Base-by-base conservation (phyloP, 805 yeast genomes). In the Maudiozyma turicensis region DNA sequence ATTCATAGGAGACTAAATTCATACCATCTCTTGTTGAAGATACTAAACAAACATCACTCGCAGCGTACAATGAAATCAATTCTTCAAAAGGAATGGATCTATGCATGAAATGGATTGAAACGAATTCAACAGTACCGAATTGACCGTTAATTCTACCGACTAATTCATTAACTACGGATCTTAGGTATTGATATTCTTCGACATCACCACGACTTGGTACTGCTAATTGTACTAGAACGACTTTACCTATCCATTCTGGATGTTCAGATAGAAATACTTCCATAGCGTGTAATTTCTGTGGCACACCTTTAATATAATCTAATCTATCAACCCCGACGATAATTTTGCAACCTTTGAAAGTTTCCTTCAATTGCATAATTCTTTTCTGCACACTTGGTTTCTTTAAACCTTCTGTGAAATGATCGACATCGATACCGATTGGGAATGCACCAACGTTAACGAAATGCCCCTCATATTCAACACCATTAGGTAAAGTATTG, bases 231-330 rank as follows among this genome's bases (percentile, higher is more conserved):
- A 93, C 91, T 46, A 93, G 72, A 2, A 93, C 90, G 6, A 90
- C 97, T 67, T 93, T 93, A 9, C 99, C 99, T 35, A 90, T 86
- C 96, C 96, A 93, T 67, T 91, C 96, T 0, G 99, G 99, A 65
- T 93, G 95, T 58, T 87, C 95, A 42, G 81, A 81, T 45, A 93
- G 69, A 57, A 93, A 93, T 10, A 90, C 86, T 64, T 93, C 98
- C 69, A 93, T 86, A 0, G 98, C 98, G 63, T 91, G 97, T 45
- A 93, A 73, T 64, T 93, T 93, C 62, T 93, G 98, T 1, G 99
- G 99, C 6, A 93, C 96, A 47, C 99, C 99, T 68, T 93, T 93
- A 66, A 93, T 93, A 64, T 93, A 93, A 63, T 93, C 99, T 53
- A 93, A 71, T 59, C 99, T 77, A 69, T 93, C 99, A 39, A 95